phyloP scores from a whole-genome alignment of 164 flowering plant species.

The Liriodendron chinense region DNA sequence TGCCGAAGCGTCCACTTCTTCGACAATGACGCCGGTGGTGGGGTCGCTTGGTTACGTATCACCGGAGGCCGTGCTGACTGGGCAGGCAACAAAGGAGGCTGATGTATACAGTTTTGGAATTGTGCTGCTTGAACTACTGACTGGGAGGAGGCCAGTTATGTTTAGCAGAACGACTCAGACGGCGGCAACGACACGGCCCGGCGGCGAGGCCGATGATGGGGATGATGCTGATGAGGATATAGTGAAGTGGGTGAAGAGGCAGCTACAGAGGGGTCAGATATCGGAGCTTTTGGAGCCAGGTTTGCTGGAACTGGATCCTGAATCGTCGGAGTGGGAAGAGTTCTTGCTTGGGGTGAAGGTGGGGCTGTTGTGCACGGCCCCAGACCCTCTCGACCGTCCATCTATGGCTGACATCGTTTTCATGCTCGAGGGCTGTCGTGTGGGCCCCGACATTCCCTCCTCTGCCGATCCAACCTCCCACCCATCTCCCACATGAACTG shows the following conservation, averaged over 20 bases:
- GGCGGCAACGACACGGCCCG: slow-evolving; percentile 5
- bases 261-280: slow-evolving; percentile 76
- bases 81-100: slow-evolving; percentile 52
- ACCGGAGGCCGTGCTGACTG: slow-evolving; percentile 66
- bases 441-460: slow-evolving; percentile 78
- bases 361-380: slow-evolving; percentile 80
- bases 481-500: slow-evolving; percentile 59
- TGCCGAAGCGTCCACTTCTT: not conserved
- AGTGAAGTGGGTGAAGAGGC: slow-evolving; percentile 95
- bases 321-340: slow-evolving; percentile 98
- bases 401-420: slow-evolving; percentile 82
- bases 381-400: slow-evolving; percentile 85
- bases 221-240: slow-evolving; percentile 65
- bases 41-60: slow-evolving; percentile 81
- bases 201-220: slow-evolving; percentile 11
- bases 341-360: slow-evolving; percentile 88
- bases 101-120: slow-evolving; percentile 94
- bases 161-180: slow-evolving; percentile 22
- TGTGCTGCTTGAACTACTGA: slow-evolving; percentile 74
- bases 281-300: slow-evolving; percentile 86
- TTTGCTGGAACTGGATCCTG: slow-evolving; percentile 86
- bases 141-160: slow-evolving; percentile 81
- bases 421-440: slow-evolving; percentile 98
- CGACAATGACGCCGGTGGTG: slow-evolving; percentile 52
- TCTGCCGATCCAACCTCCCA: slow-evolving; percentile 77